A percentile compares a stretch with the other conserved stretches of the same genome.
Evolutionary conservation across 495 filamentous ascomycete species (phyloP).

Genomic region (Aspergillus asperescens): DNA sequence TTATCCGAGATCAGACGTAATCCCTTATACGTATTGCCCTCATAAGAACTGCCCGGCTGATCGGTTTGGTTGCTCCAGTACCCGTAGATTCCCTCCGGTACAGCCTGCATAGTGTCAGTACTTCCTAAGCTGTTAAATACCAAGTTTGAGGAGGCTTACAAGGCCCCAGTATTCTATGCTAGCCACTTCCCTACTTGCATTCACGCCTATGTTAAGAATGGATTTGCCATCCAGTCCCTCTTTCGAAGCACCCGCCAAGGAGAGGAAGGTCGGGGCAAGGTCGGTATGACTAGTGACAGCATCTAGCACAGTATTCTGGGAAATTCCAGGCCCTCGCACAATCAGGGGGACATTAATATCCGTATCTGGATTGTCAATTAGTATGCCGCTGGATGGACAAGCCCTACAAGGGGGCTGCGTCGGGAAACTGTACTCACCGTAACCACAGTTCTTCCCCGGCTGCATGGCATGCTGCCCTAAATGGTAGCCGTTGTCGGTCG

Average conservation of each 20-base stretch:
- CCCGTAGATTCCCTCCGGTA: slow-evolving; percentile 46
- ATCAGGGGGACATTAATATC: slow-evolving; percentile 63
- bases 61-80: slow-evolving; percentile 21
- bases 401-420: not conserved
- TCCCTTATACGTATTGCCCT: slow-evolving; percentile 58
- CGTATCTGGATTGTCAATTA: slow-evolving; percentile 41
- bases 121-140: not conserved
- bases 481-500: slow-evolving; percentile 66
- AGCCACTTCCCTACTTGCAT: slow-evolving; percentile 50
- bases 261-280: slow-evolving; percentile 58
- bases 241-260: slow-evolving; percentile 34
- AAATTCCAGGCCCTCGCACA: slow-evolving; percentile 55
- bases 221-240: slow-evolving; percentile 50
- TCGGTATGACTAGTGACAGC: slow-evolving; percentile 62
- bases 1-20: slow-evolving; percentile 45
- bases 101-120: slow-evolving; percentile 22
- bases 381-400: not conserved
- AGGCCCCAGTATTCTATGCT: slow-evolving; percentile 61
- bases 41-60: slow-evolving; percentile 17
- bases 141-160: slow-evolving; percentile 12
- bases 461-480: slow-evolving; percentile 63
- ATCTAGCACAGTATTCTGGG: slow-evolving; percentile 37
- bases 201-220: slow-evolving; percentile 37
- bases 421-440: slow-evolving; percentile 53
- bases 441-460: slow-evolving; percentile 64